phyloP scores from a whole-genome alignment of 2,329 filamentous ascomycete species.

The Plenodomus biglobosus region DNA sequence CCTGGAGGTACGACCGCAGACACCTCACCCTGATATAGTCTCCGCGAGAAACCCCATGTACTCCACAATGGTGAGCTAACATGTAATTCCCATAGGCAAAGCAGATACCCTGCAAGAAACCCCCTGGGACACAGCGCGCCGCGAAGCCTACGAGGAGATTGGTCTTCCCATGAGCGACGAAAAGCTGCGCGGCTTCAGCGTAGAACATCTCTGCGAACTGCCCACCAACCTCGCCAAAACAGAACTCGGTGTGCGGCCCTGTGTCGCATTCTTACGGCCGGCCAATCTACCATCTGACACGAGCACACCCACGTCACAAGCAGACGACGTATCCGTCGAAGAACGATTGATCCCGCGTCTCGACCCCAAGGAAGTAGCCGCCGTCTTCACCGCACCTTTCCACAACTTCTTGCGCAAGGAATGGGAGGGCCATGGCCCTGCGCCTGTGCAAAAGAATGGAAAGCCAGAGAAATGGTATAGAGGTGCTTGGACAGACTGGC shows the following conservation, averaged over 20 bases:
- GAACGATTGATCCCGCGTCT: slow-evolving; percentile 75
- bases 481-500: slow-evolving; percentile 78
- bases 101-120: slow-evolving; percentile 58
- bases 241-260: slow-evolving; percentile 53
- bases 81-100: slow-evolving; percentile 47
- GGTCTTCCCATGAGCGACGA: slow-evolving; percentile 74
- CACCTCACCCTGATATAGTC: no score
- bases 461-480: slow-evolving; percentile 74
- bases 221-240: slow-evolving; percentile 60
- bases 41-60: no score
- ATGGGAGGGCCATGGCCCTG: slow-evolving; percentile 50
- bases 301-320: slow-evolving; percentile 7
- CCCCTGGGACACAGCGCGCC: slow-evolving; percentile 76
- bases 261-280: slow-evolving; percentile 60
- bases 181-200: slow-evolving; percentile 71
- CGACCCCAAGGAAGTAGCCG: slow-evolving; percentile 88
- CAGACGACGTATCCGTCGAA: slow-evolving; percentile 46
- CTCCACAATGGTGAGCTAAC: slow-evolving; percentile 3
- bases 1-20: slow-evolving; percentile 65
- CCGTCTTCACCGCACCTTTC: slow-evolving; percentile 89
- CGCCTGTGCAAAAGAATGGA: slow-evolving; percentile 43
- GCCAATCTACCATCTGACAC: slow-evolving; percentile 29
- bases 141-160: slow-evolving; percentile 92
- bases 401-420: slow-evolving; percentile 71
- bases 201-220: slow-evolving; percentile 85